phyloP scores from a whole-genome alignment of 2,329 filamentous ascomycete genomes.

The Cladosporium velox region DNA sequence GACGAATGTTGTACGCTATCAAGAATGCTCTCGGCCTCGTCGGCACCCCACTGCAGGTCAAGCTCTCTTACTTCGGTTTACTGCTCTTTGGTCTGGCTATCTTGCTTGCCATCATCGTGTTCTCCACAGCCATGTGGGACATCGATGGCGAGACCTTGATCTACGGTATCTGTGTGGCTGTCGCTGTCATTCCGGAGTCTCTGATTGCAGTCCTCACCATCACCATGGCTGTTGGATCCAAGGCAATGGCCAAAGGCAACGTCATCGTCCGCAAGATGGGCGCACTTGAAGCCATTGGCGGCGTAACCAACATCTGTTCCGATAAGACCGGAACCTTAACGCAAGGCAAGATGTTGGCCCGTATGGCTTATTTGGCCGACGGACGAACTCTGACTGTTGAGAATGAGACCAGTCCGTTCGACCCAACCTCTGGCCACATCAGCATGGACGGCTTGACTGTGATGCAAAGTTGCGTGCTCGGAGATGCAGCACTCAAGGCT shows the following conservation, averaged over 20 bases:
- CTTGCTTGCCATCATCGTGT: conserved; percentile 67
- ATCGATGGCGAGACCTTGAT: conserved; percentile 48
- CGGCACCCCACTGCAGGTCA: conserved; percentile 81
- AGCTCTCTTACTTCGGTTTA: conserved; percentile 81
- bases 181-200: conserved; percentile 52
- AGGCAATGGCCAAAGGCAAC: conserved; percentile 63
- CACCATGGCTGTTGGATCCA: conserved; percentile 64
- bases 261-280: conserved; percentile 66
- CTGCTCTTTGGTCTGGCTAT: conserved; percentile 74
- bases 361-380: conserved; percentile 60
- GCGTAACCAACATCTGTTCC: conserved; percentile 67
- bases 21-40: conserved; percentile 43
- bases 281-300: conserved; percentile 64
- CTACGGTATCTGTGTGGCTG: conserved; percentile 51
- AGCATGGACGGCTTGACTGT: conserved; percentile 5
- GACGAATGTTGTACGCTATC: conserved; percentile 58
- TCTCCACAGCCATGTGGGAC: conserved; percentile 58
- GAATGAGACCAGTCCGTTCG: conserved; percentile 56
- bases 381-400: conserved; percentile 61
- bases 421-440: conserved; percentile 63
- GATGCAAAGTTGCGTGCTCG: conserved; percentile 34
- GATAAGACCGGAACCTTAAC: conserved; percentile 66
- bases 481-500: conserved; percentile 50
- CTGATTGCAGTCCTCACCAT: conserved; percentile 68
- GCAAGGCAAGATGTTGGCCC: conserved; percentile 61